Conservation (phyloP, 768 basidiomycete genomes). For the Phaffia australis region DNA sequence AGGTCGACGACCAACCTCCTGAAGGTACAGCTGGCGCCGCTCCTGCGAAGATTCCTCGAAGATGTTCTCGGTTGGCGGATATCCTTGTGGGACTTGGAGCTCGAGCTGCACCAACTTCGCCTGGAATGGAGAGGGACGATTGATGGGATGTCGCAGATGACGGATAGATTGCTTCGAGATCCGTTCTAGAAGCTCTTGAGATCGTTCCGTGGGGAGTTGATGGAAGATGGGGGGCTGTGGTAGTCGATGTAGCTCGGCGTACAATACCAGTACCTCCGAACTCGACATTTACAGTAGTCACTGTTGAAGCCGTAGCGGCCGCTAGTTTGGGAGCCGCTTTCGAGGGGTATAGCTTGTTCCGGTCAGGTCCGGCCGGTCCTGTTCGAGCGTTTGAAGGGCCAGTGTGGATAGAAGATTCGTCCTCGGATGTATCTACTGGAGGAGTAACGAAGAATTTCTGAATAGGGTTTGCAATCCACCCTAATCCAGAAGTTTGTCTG, state of each 20-base stretch:
- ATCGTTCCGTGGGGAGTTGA: slow-evolving; percentile 10
- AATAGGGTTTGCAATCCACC: slow-evolving; percentile 71
- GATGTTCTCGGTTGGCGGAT: slow-evolving; percentile 32
- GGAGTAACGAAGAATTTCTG: slow-evolving; percentile 62
- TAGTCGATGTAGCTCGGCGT: slow-evolving; percentile 44
- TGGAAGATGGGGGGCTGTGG: slow-evolving; percentile 6
- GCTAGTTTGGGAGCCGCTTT: slow-evolving; percentile 61
- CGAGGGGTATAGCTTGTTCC: slow-evolving; percentile 26
- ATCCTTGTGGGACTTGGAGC: slow-evolving; percentile 27
- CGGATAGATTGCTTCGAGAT: slow-evolving; percentile 17
- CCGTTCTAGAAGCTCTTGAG: neutral
- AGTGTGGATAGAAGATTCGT: slow-evolving; percentile 17
- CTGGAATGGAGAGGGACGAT: slow-evolving; percentile 23
- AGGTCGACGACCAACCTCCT: slow-evolving; percentile 54
- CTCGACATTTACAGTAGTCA: slow-evolving; percentile 92
- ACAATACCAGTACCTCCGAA: slow-evolving; percentile 63
- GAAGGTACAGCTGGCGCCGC: slow-evolving; percentile 47
- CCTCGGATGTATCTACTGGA: slow-evolving; percentile 20
- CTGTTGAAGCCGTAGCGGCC: slow-evolving; percentile 73
- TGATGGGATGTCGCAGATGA: slow-evolving; percentile 1
- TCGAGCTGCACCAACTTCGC: slow-evolving; percentile 18
- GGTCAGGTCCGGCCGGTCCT: slow-evolving; percentile 8
- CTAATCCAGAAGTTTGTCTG: slow-evolving; percentile 36
- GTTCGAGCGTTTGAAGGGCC: neutral
- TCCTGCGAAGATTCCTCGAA: slow-evolving; percentile 89